Conservation (phyloP, 257 asterid species). For the Solanum sejunctum region DNA sequence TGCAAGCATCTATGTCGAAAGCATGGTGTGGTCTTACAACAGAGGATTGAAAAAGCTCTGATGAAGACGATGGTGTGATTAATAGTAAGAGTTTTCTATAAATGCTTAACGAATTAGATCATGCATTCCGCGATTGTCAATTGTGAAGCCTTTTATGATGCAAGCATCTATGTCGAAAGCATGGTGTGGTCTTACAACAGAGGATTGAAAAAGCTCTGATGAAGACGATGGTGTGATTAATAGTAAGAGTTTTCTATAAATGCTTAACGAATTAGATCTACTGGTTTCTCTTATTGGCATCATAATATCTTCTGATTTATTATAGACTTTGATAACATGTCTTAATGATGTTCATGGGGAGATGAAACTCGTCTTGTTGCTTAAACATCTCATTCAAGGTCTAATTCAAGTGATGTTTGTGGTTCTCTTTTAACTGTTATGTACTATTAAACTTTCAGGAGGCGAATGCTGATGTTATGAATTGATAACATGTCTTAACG, state of each 20-base stretch:
- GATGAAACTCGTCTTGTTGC: background rate
- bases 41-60: background rate
- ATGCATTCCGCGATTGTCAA: background rate
- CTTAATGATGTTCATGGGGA: background rate
- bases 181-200: background rate
- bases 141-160: background rate
- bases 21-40: background rate
- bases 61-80: background rate
- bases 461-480: background rate
- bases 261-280: no score
- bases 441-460: background rate
- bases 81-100: no score
- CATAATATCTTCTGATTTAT: no score
- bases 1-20: background rate
- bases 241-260: no score
- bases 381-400: background rate
- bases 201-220: background rate
- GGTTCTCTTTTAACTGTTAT: background rate
- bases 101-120: background rate
- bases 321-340: background rate
- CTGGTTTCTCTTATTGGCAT: no score
- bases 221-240: background rate
- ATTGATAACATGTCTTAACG: background rate
- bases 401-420: background rate
- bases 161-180: background rate